Evolutionary conservation across 2,329 filamentous ascomycete species (phyloP).

Genomic region (Apiospora malaysiana): DNA sequence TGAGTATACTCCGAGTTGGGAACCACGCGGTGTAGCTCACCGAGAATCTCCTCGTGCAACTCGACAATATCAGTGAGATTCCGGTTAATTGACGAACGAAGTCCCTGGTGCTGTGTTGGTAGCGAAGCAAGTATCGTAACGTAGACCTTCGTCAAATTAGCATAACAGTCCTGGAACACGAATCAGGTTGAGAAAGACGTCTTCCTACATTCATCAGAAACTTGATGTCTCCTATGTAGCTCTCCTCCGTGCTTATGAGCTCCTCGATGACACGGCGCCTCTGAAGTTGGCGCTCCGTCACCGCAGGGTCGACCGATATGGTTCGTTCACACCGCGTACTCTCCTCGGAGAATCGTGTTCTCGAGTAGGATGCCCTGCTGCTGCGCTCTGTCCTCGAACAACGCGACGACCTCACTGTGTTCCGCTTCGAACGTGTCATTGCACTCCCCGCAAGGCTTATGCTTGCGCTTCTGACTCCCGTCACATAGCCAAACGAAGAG

Average conservation of each 20-base stretch:
- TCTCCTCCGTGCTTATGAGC: conserved; percentile 83
- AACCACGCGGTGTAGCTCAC: conserved; percentile 72
- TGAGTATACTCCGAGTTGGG: conserved; percentile 71
- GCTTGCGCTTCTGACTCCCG: conserved; percentile 81
- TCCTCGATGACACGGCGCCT: conserved; percentile 84
- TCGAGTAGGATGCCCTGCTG: conserved; percentile 65
- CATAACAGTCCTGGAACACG: conserved; percentile 6
- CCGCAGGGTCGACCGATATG: conserved; percentile 66
- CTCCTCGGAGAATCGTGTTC: conserved; percentile 68
- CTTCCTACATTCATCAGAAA: conserved; percentile 79
- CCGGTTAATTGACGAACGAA: conserved; percentile 75
- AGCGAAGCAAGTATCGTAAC: conserved; percentile 76
- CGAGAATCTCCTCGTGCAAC: conserved; percentile 82
- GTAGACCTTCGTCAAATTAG: conserved; percentile 59
- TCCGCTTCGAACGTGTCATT: conserved; percentile 63
- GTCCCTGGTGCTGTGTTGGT: conserved; percentile 65
- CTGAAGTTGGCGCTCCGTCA: conserved; percentile 74
- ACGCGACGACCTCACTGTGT: conserved; percentile 55
- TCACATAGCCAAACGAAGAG: conserved; percentile 80
- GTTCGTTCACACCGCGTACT: conserved; percentile 65
- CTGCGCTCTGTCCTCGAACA: conserved; percentile 67
- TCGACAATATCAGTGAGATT: conserved; percentile 82
- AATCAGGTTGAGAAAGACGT: conserved; percentile 16
- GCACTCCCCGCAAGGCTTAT: conserved; percentile 79
- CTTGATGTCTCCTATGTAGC: conserved; percentile 86